Evolutionary conservation across 2,329 filamentous ascomycete species (phyloP).

Genomic region (Xylariaceae sp.): DNA sequence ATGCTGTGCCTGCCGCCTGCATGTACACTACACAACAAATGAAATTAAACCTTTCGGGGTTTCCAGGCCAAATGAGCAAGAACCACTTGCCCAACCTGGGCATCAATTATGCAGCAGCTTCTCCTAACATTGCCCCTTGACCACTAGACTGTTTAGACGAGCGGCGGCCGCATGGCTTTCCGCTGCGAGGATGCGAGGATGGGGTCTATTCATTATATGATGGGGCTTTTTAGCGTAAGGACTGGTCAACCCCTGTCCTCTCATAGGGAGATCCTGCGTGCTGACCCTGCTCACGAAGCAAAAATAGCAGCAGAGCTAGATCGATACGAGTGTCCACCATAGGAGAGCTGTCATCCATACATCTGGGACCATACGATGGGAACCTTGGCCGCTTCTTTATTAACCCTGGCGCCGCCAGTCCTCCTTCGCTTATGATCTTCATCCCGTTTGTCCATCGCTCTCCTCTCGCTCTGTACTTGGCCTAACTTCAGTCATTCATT

Average conservation of each 20-base stretch:
- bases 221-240: too few species aligned
- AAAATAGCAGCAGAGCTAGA: constrained; percentile 25
- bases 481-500: constrained; percentile 42
- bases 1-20: constrained; percentile 23
- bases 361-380: constrained; percentile 8
- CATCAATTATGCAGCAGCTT: constrained; percentile 7
- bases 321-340: constrained; percentile 27
- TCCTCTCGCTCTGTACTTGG: constrained; percentile 14
- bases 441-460: constrained; percentile 23
- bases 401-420: constrained; percentile 23
- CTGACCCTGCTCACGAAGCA: constrained; percentile 6
- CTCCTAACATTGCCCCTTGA: too few species aligned
- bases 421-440: constrained; percentile 15
- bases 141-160: too few species aligned
- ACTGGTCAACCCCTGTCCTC: too few species aligned
- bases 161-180: too few species aligned
- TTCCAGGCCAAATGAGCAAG: too few species aligned
- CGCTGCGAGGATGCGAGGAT: too few species aligned
- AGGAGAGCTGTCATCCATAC: constrained; percentile 8
- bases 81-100: constrained; percentile 7
- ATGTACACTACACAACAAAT: constrained; percentile 3
- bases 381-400: constrained; percentile 20
- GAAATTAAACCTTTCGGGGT: constrained; percentile 17
- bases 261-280: constrained; percentile 14
- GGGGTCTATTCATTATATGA: too few species aligned